phyloP scores from a whole-genome alignment of 176 grass and related monocot species.

The Oryza coarctata region DNA sequence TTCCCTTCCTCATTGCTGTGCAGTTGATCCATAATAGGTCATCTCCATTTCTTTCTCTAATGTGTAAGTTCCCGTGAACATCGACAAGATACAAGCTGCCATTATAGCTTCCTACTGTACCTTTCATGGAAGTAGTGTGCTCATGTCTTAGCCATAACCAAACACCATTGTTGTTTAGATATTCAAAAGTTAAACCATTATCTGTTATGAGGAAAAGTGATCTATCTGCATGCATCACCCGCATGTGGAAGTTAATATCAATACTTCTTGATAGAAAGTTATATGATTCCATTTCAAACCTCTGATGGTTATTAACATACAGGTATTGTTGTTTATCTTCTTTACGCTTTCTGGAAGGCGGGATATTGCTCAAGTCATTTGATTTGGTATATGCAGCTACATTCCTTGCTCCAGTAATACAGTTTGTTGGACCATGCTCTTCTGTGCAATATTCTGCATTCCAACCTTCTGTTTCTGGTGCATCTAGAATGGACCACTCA shows the following conservation, averaged over 20 bases:
- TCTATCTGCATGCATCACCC: slow-evolving; percentile 76
- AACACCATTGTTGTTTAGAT: slow-evolving; percentile 67
- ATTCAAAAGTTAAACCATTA: slow-evolving; percentile 72
- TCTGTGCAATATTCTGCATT: slow-evolving; percentile 96
- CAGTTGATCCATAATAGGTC: slow-evolving; percentile 93
- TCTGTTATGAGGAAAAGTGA: slow-evolving; percentile 88
- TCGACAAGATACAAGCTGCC: slow-evolving; percentile 88
- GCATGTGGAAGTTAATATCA: slow-evolving; percentile 66
- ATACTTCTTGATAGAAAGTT: slow-evolving; percentile 83
- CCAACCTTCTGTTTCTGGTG: slow-evolving; percentile 97
- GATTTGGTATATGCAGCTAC: slow-evolving; percentile 27
- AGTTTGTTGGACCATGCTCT: slow-evolving; percentile 81
- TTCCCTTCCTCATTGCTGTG: slow-evolving; percentile 80
- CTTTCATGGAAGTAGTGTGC: slow-evolving; percentile 58
- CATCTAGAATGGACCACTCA: slow-evolving; percentile 86
- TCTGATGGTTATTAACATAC: slow-evolving; percentile 41
- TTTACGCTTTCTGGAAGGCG: slow-evolving; percentile 49
- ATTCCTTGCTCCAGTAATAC: slow-evolving; percentile 65
- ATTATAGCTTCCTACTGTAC: slow-evolving; percentile 86
- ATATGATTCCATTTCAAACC: slow-evolving; percentile 50
- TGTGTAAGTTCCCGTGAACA: slow-evolving; percentile 70
- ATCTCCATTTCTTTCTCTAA: slow-evolving; percentile 83
- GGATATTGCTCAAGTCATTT: slow-evolving; percentile 50
- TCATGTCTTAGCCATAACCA: slow-evolving; percentile 98
- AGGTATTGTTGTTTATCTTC: slow-evolving; percentile 57